Evolutionary conservation across 331 rosid genomes (phyloP), one percentile per base, ranked within the genome.

Genomic region (Telfairia occidentalis): DNA sequence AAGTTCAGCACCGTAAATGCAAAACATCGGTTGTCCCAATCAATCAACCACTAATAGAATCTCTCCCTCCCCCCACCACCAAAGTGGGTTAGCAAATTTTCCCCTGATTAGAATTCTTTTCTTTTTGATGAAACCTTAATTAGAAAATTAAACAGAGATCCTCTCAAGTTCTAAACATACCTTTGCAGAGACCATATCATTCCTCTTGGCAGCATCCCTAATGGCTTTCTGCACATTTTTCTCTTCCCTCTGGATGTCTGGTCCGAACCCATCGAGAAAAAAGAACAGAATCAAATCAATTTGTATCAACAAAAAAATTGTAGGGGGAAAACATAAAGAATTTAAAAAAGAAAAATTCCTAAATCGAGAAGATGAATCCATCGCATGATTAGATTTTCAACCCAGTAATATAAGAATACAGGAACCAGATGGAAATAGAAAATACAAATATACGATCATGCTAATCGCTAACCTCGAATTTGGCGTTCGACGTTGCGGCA

Each of bases 131-230:
- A 34, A 61, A 61, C 19, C 52, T 34, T 42, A 5, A 26, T 9
- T 1, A 30, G 29, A 57, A 49, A 75, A 75, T 15, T 45, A 7
- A 28, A 43, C 42, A 46, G 24, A 46, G 34, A 38, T 2, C 26
- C 42, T 12, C 55, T 42, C 13, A 55, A 67, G 16, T 40, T 38
- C 19, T 21, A 16, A 71, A 4, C 54, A 35, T 52, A 85, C 89
- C 89, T 82, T 85, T 12, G 89, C 89, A 78, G 89, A 85, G 35
- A 80, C 83, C 84, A 85, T 78, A 79, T 85, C 86, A 37, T 82
- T 85, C 46, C 89, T 80, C 73, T 85, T 85, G 61, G 86, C 86
- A 80, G 89, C 86, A 6, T 85, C 89, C 77, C 63, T 78, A 63
- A 85, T 85, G n/a, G 89, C 84, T 52, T 82, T 85, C 35, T 85